These are phyloP conservation scores for Globisporangium megalacanthum DNA, from an alignment of 352 stramenopile species.

Conservation along the genomic window DNA sequence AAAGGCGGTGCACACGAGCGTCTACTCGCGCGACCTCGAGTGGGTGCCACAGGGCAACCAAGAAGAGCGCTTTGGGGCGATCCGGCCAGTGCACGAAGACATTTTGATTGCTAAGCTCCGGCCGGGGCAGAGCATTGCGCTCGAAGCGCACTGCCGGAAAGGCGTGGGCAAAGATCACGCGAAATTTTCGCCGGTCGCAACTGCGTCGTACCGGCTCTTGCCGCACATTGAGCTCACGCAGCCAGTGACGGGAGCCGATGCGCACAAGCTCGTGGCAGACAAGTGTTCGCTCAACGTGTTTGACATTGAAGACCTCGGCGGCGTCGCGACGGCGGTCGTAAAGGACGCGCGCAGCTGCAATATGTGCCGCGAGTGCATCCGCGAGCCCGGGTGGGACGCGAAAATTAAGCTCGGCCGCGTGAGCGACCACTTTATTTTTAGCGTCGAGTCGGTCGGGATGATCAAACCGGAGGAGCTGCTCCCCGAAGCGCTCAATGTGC, in stretches of 20 bases:
- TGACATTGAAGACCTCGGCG: constrained; percentile 89
- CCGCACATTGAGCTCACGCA: constrained; percentile 76
- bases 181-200: constrained; percentile 97
- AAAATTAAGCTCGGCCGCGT: constrained; percentile 89
- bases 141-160: constrained; percentile 94
- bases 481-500: constrained; percentile 70
- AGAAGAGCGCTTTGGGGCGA: constrained; percentile 82
- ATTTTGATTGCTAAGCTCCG: constrained; percentile 96
- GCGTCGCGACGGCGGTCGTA: constrained; percentile 68
- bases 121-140: constrained; percentile 94
- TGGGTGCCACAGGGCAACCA: constrained; percentile 97
- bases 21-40: constrained; percentile 94
- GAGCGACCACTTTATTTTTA: constrained; percentile 97
- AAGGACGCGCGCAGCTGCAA: constrained; percentile 88
- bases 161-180: constrained; percentile 96
- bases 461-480: constrained; percentile 81
- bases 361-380: constrained; percentile 97
- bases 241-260: constrained; percentile 55
- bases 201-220: constrained; percentile 93
- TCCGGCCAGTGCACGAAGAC: constrained; percentile 90
- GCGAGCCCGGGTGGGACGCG: constrained; percentile 78
- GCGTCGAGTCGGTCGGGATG: constrained; percentile 81
- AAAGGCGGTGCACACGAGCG: constrained; percentile 24
- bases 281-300: constrained; percentile 81
- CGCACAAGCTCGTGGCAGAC: constrained; percentile 53